Evolutionary conservation across 148 eudicot species (phyloP).

Genomic region (Chenopodium quinoa): DNA sequence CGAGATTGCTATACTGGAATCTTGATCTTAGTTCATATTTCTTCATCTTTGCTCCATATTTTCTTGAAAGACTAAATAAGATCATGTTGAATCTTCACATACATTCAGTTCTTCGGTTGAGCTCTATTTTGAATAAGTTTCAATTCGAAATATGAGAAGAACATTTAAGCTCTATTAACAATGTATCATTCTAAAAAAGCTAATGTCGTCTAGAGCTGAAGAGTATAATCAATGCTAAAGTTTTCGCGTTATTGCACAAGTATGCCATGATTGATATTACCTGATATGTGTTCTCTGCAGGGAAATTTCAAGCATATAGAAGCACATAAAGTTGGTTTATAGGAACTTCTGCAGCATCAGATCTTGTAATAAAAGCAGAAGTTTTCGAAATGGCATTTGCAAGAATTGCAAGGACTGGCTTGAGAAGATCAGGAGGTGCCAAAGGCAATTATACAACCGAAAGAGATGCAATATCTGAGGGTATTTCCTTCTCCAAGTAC

Average conservation of each 20-base stretch:
- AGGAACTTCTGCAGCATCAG: not conserved
- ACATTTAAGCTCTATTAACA: too few species aligned
- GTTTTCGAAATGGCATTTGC: slow-evolving; percentile 52
- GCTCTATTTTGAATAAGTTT: too few species aligned
- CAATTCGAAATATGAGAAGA: too few species aligned
- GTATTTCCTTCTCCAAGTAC: not conserved
- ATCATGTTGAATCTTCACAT: too few species aligned
- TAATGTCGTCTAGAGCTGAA: too few species aligned
- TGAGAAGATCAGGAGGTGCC: slow-evolving; percentile 44
- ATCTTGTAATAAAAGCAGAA: not conserved
- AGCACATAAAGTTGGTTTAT: not conserved
- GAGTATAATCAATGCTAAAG: not conserved
- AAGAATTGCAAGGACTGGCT: slow-evolving; percentile 56
- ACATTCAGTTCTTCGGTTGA: too few species aligned
- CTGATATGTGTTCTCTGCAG: not conserved
- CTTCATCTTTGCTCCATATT: too few species aligned
- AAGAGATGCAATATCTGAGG: slow-evolving; percentile 17
- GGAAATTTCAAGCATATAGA: not conserved
- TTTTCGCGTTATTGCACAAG: not conserved
- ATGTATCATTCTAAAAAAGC: too few species aligned
- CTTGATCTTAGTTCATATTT: too few species aligned
- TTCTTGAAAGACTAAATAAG: too few species aligned
- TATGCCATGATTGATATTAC: not conserved
- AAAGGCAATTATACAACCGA: slow-evolving; percentile 11
- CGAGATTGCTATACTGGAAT: too few species aligned